Evolutionary conservation across 225 moss, liverwort and hornwort species (phyloP).

Genomic region (Marchantia paleacea): DNA sequence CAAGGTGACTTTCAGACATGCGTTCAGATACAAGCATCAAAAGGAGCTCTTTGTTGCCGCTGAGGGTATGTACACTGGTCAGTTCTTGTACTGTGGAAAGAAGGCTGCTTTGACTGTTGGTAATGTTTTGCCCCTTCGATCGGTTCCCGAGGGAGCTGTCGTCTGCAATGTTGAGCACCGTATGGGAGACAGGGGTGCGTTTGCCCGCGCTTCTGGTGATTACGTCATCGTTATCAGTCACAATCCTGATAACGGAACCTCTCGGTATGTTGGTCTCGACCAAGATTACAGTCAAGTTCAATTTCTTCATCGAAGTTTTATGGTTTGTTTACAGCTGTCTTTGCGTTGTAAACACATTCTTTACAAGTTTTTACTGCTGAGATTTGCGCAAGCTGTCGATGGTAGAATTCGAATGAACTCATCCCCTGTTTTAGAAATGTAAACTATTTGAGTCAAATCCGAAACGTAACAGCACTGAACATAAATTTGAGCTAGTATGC

Average conservation of each 20-base stretch:
- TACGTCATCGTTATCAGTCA: slow-evolving; percentile 83
- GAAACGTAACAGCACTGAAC: too few species aligned
- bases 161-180: slow-evolving; percentile 88
- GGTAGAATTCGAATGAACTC: too few species aligned
- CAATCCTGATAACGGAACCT: slow-evolving; percentile 71
- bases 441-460: too few species aligned
- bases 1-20: slow-evolving; percentile 70
- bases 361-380: neutral
- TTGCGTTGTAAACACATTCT: neutral
- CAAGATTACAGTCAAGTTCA: neutral
- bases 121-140: slow-evolving; percentile 69
- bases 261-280: slow-evolving; percentile 44
- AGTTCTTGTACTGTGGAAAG: slow-evolving; percentile 87
- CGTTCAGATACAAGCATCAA: slow-evolving; percentile 79
- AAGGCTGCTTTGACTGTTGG: slow-evolving; percentile 76
- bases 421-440: too few species aligned
- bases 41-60: slow-evolving; percentile 85
- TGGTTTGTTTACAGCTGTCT: neutral
- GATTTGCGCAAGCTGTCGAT: neutral
- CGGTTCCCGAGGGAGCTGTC: slow-evolving; percentile 77
- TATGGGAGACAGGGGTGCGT: slow-evolving; percentile 78
- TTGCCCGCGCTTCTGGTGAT: slow-evolving; percentile 72
- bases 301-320: slow-evolving; percentile 21
- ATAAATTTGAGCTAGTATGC: neutral
- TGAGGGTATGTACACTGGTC: slow-evolving; percentile 82